These are phyloP conservation scores for Metarhizium humberi DNA, from an alignment of 2,329 filamentous ascomycete genomes.

Conservation along the genomic window DNA sequence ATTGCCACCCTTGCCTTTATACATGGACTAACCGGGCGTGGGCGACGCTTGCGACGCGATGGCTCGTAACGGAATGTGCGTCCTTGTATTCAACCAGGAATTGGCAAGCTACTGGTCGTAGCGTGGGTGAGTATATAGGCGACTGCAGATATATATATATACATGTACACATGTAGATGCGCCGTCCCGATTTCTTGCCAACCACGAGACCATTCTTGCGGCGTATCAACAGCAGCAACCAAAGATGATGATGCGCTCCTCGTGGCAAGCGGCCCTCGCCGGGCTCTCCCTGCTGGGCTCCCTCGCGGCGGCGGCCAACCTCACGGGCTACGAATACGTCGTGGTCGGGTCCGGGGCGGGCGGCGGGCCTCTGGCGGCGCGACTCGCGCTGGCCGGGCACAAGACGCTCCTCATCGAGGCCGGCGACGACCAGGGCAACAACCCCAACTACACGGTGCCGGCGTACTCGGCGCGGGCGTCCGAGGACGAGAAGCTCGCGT, in stretches of 20 bases:
- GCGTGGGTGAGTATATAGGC: no score
- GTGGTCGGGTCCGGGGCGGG: slow-evolving; percentile 54
- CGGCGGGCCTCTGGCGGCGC: slow-evolving; percentile 47
- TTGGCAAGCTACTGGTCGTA: no score
- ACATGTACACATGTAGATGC: no score
- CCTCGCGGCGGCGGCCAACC: slow-evolving; percentile 1
- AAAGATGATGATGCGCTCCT: not conserved
- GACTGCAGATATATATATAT: no score
- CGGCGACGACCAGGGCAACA: slow-evolving; percentile 45
- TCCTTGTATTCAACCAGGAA: no score
- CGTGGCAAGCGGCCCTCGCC: not conserved
- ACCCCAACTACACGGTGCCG: slow-evolving; percentile 42
- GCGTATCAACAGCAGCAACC: no score
- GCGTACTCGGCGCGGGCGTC: slow-evolving; percentile 31
- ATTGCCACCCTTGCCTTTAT: no score
- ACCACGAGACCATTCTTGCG: no score
- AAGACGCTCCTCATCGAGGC: slow-evolving; percentile 53
- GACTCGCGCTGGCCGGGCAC: slow-evolving; percentile 49
- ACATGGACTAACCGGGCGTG: no score
- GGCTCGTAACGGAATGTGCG: no score
- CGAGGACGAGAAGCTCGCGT: slow-evolving; percentile 45
- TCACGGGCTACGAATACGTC: slow-evolving; percentile 40
- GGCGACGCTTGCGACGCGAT: no score
- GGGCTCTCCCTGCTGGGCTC: slow-evolving; percentile 17
- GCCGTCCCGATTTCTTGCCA: no score